Percentiles rank a stretch among this genome's conserved stretches.
Evolutionary conservation across 306 rosid species (phyloP).

Genomic region (Amphicarpaea edgeworthii): DNA sequence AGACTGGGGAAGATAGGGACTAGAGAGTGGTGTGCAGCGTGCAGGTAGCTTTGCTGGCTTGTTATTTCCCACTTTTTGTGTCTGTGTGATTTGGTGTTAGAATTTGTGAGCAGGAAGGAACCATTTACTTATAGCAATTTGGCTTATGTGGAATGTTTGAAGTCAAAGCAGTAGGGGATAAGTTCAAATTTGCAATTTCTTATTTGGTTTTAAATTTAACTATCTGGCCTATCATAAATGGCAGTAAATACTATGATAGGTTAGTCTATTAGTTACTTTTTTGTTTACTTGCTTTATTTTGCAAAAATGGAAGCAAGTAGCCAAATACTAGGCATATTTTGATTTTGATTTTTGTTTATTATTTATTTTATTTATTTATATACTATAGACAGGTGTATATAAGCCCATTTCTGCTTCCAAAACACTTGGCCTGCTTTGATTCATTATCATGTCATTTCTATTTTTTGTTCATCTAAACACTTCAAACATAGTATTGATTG

Average conservation of each 20-base stretch:
- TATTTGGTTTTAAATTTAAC: neutral
- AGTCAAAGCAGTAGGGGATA: slow-evolving; percentile 1
- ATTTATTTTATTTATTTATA: too few species aligned
- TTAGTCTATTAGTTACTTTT: neutral
- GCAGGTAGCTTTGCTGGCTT: slow-evolving; percentile 28
- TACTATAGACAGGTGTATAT: neutral
- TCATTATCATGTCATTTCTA: neutral
- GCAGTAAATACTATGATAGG: neutral
- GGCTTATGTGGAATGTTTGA: neutral
- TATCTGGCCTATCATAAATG: neutral
- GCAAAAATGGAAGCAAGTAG: neutral
- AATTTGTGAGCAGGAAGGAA: slow-evolving; percentile 10
- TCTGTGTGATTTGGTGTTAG: neutral
- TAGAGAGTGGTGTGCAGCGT: slow-evolving; percentile 15
- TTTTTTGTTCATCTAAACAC: neutral
- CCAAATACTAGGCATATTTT: neutral
- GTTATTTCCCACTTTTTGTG: neutral
- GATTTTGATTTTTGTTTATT: too few species aligned
- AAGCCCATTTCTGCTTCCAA: neutral
- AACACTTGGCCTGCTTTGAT: neutral
- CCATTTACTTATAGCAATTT: slow-evolving; percentile 16
- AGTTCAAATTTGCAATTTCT: neutral
- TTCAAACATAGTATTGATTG: neutral
- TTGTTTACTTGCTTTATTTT: neutral
- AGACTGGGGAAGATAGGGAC: slow-evolving; percentile 14